Evolutionary conservation across 2,329 filamentous ascomycete genomes (phyloP), one percentile per base, ranked within the genome.

Genomic region (Phaeosphaeria sp.): DNA sequence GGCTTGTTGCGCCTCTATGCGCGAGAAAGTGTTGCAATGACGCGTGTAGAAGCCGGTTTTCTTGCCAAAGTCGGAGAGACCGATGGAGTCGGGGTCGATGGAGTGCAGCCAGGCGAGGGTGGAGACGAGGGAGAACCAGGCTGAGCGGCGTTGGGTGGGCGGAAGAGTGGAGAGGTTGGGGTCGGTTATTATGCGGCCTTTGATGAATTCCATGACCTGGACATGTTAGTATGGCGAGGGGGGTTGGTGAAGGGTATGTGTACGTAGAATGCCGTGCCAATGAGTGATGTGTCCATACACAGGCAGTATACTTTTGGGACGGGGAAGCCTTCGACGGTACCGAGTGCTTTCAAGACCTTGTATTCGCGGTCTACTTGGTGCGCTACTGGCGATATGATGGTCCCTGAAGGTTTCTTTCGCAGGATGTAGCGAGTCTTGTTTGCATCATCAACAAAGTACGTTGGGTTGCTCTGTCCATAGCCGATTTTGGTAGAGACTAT

Each of bases 281-380:
- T 84, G 39, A 98, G 83, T 51, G 76, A 78, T 36, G 82, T 79
- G 78, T 98, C 93, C 78, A 95, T 89, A 80, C 94, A 98, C 20
- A 98, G 84, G 70, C 89, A 90, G 77, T 92, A 91, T 2, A 91
- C 87, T 75, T 86, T 89, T 2, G 94, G 94, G 0, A 97, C 92
- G 0, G 93, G 91, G 11, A 97, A 92, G 70, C 90, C 88, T n/a
- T 91, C 93, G 45, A 79, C 80, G 54, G 86, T 85, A 6, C 72
- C 72, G 21, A 98, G 84, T 2, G 94, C 93, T 75, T 91, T 87
- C 73, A 98, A 89, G 68, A 97, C 90, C 72, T 89, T 88, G 80
- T 94, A 95, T 80, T 98, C 94, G 69, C 95, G 90, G 81, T 98
- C 94, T 69, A 98, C 93, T 77, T 93, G 90, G 82, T 98, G 95